Conservation (phyloP, 208 protist species). For the Phytomonas serpens region DNA sequence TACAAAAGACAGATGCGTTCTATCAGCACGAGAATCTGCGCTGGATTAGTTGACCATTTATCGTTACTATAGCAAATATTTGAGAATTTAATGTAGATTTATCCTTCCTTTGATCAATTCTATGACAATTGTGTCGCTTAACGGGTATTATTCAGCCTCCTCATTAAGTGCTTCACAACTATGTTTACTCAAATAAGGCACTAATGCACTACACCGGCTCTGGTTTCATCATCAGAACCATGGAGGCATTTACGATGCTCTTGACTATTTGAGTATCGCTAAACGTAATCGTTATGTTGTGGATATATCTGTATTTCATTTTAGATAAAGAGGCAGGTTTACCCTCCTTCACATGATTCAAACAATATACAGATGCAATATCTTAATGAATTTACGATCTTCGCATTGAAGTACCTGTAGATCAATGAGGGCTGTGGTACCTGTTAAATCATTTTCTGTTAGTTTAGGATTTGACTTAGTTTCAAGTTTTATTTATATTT, state of each 20-base stretch:
- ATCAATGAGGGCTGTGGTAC: background rate
- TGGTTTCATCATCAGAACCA: background rate
- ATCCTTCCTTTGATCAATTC: background rate
- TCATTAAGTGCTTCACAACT: slow-evolving; percentile 24
- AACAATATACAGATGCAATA: background rate
- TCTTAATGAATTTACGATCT: background rate
- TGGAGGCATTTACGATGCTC: background rate
- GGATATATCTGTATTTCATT: background rate
- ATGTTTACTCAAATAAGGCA: slow-evolving; percentile 20
- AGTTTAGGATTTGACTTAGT: background rate
- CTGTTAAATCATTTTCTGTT: background rate
- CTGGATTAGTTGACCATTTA: too few relatives aligned
- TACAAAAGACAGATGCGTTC: too few relatives aligned
- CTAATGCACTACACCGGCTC: background rate
- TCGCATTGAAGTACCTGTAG: background rate
- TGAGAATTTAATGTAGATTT: background rate
- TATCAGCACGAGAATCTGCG: too few relatives aligned
- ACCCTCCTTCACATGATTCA: background rate
- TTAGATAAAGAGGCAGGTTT: background rate
- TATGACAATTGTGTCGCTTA: background rate
- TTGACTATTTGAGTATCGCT: background rate
- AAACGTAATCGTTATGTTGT: background rate
- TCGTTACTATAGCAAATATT: background rate
- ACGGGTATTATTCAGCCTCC: too few relatives aligned
- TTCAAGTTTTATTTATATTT: background rate